A percentile compares a stretch with the other conserved stretches of the same genome.
Conservation (phyloP, 371 early-diverging fungal species). For the Mortierella sp. region DNA sequence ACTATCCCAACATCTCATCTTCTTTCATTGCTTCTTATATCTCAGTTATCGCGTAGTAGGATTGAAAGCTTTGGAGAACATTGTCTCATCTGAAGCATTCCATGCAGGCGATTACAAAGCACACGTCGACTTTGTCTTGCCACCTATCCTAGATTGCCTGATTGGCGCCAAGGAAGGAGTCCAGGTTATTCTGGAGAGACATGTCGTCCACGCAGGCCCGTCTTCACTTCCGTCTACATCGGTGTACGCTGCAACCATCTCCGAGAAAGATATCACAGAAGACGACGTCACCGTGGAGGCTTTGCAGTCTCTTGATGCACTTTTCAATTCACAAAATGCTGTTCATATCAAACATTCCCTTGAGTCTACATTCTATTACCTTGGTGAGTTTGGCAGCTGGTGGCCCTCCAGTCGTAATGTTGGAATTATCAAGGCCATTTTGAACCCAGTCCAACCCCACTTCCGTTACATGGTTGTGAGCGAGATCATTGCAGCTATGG, state of each 20-base stretch:
- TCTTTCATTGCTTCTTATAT: too few species aligned
- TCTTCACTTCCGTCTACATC: slow-evolving; percentile 46
- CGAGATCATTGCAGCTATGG: slow-evolving; percentile 71
- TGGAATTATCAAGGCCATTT: slow-evolving; percentile 66
- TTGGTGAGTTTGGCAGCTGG: slow-evolving; percentile 73
- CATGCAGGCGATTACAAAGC: slow-evolving; percentile 65
- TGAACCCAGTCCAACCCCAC: slow-evolving; percentile 73
- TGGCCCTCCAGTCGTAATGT: slow-evolving; percentile 66
- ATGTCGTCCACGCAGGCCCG: neutral
- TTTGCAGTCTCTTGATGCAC: slow-evolving; percentile 58
- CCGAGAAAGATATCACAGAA: slow-evolving; percentile 49
- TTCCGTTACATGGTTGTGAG: slow-evolving; percentile 77
- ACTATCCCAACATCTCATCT: neutral
- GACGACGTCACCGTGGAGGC: slow-evolving; percentile 58
- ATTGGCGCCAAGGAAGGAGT: slow-evolving; percentile 38
- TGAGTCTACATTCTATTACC: slow-evolving; percentile 59
- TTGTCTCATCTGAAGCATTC: slow-evolving; percentile 66
- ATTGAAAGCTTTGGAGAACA: slow-evolving; percentile 65
- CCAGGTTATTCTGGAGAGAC: slow-evolving; percentile 27
- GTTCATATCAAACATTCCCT: slow-evolving; percentile 63
- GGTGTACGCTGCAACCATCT: slow-evolving; percentile 18
- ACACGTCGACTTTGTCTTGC: slow-evolving; percentile 69
- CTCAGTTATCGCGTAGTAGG: slow-evolving; percentile 68
- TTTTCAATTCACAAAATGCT: slow-evolving; percentile 65
- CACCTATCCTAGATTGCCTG: slow-evolving; percentile 63